phyloP scores from a whole-genome alignment of 371 early-diverging fungal genomes.

The Funneliformis caledonium region DNA sequence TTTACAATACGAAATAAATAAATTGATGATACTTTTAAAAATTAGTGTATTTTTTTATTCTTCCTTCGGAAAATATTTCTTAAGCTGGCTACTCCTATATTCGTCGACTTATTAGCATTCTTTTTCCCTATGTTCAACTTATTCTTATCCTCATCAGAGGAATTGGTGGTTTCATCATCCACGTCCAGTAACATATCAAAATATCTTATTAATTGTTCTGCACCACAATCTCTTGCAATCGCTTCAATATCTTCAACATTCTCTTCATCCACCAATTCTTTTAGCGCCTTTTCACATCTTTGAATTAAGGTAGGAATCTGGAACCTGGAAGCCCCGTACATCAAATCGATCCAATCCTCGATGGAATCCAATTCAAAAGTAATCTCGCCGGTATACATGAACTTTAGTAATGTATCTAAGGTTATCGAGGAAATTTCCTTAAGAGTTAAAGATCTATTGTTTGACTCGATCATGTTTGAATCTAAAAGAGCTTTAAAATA shows the following conservation, averaged over 20 bases:
- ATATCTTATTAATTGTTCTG: slow-evolving; percentile 8
- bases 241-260: not conserved
- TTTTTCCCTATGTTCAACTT: not conserved
- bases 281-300: slow-evolving; percentile 10
- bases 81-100: not conserved
- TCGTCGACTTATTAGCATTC: not conserved
- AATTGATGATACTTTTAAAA: not conserved
- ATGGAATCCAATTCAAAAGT: not conserved
- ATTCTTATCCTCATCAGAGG: not conserved
- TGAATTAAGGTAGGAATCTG: not conserved
- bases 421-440: not conserved
- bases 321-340: not conserved
- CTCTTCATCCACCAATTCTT: not conserved
- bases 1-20: not conserved
- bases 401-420: not conserved
- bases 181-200: not conserved
- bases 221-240: slow-evolving; percentile 15
- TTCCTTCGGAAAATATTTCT: not conserved
- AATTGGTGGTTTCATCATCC: not conserved
- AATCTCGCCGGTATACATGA: not conserved
- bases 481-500: slow-evolving; percentile 5
- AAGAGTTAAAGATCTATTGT: not conserved
- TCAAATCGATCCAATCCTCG: slow-evolving; percentile 15
- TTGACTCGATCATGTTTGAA: slow-evolving; percentile 20
- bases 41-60: not conserved